Percentiles rank a stretch among this genome's conserved stretches.
Evolutionary conservation across 2,329 filamentous ascomycete genomes (phyloP).

Genomic region (Sporothrix globosa): DNA sequence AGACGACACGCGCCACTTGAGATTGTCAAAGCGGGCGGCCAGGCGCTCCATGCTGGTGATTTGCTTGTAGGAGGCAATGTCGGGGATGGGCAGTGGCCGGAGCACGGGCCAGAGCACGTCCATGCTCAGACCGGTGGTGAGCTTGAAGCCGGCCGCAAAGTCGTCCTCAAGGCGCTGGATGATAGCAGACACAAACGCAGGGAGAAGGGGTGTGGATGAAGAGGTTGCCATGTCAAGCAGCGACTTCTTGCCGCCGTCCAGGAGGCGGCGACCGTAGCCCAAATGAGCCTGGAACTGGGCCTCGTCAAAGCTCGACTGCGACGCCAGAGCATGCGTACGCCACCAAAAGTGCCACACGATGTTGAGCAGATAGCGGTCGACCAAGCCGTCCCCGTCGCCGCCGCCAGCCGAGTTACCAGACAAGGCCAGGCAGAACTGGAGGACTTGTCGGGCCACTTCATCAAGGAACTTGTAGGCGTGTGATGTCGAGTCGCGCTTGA

Average conservation of each 20-base stretch:
- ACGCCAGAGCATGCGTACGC: slow-evolving; percentile 56
- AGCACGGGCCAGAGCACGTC: slow-evolving; percentile 75
- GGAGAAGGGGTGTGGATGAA: slow-evolving; percentile 20
- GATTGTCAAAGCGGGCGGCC: slow-evolving; percentile 61
- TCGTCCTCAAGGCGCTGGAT: slow-evolving; percentile 52
- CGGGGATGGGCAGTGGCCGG: slow-evolving; percentile 63
- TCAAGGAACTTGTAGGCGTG: slow-evolving; percentile 56
- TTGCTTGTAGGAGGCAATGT: slow-evolving; percentile 50
- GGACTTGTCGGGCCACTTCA: slow-evolving; percentile 48
- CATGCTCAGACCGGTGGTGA: slow-evolving; percentile 78
- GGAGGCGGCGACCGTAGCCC: slow-evolving; percentile 51
- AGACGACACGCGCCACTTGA: slow-evolving; percentile 60
- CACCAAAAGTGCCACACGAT: slow-evolving; percentile 58
- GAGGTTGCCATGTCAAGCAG: background rate
- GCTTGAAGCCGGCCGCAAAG: slow-evolving; percentile 71
- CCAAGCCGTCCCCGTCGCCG: background rate
- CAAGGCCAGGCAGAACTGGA: slow-evolving; percentile 22
- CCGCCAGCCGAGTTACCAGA: background rate
- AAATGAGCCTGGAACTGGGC: slow-evolving; percentile 67
- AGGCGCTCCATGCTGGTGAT: slow-evolving; percentile 58
- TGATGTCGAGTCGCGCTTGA: slow-evolving; percentile 64
- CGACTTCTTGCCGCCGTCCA: background rate
- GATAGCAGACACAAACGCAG: slow-evolving; percentile 48
- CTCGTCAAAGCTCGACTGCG: slow-evolving; percentile 58
- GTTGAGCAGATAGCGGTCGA: slow-evolving; percentile 42